Base-by-base conservation (phyloP, 2,329 filamentous ascomycete species). In the Metarhizium sp. region DNA sequence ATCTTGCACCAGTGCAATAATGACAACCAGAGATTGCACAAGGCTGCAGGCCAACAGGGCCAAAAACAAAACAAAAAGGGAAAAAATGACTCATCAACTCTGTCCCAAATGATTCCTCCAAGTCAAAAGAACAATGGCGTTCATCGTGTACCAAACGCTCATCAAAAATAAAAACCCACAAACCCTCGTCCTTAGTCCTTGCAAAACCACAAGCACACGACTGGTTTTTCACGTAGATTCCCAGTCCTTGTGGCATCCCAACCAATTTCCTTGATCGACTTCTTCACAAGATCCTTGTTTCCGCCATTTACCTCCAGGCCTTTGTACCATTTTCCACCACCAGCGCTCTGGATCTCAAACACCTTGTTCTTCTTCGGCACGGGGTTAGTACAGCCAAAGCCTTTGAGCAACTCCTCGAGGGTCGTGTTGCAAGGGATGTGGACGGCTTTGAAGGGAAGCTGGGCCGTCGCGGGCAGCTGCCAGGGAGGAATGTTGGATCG, bases 141-240 rank as follows among this genome's bases (percentile, higher is more conserved):
- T 34, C 32, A 11, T 34, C 32, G 32, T 34, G 32, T 34, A 40
- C 38, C 38, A 40, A 40, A 40, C 38, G 14, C 38, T 11, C 14
- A 16, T 16, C 38, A 40, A 16, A 40, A 7, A 5, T 5, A 16
- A 5, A 7, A 40, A 40, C 1, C 38, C 11, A 2, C 38, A 40
- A 40, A 40, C 3, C 38, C 14, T 40, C 6, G 10, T 14, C 76
- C 65, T 80, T 59, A 81, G 51, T 73, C 76, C 65, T 80, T 82
- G 18, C 76, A 79, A 54, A 84, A 71, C 73, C 81, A 86, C 16
- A 85, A 59, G 65, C 80, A 84, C n/a, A 84, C 77, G 3, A 83
- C 75, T 0, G 78, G 77, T 66, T 78, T 79, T 60, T 75, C 72
- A 0, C 74, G 73, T 0, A 67, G 64, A 16, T 73, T 65, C 0